Evolutionary conservation across 306 rosid species (phyloP).

Genomic region (Quercus variabilis): DNA sequence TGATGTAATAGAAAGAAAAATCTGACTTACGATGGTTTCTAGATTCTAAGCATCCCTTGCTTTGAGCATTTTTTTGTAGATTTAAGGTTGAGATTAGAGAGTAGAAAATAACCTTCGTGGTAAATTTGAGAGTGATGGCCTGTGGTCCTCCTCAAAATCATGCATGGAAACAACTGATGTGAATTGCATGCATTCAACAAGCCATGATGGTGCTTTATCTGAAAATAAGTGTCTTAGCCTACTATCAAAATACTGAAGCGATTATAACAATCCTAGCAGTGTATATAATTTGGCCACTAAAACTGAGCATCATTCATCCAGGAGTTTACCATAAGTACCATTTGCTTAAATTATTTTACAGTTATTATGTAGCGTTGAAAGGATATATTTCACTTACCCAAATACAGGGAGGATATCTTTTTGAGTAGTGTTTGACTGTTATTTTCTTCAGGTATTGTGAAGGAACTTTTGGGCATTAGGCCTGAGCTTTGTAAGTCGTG

Average conservation of each 20-base stretch:
- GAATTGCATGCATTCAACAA: background rate
- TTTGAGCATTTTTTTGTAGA: background rate
- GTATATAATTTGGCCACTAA: background rate
- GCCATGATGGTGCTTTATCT: background rate
- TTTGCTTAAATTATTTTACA: background rate
- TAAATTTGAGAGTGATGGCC: too few relatives aligned
- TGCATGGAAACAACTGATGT: background rate
- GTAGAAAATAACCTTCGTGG: background rate
- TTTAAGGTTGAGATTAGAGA: background rate
- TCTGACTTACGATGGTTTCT: background rate
- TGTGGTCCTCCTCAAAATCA: too few relatives aligned
- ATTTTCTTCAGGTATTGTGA: conserved; percentile 66
- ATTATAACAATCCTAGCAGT: background rate
- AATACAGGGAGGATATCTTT: background rate
- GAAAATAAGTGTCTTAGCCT: background rate
- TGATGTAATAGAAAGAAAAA: background rate
- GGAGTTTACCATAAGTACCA: background rate
- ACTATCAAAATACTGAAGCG: background rate
- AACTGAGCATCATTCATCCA: background rate
- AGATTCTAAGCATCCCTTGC: background rate
- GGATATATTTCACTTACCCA: background rate
- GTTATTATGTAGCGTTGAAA: background rate
- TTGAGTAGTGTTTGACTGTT: conserved; percentile 2
- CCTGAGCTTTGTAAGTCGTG: conserved; percentile 75
- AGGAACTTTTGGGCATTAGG: conserved; percentile 57